Base-by-base conservation (phyloP, 495 filamentous ascomycete genomes). In the Penicillium goetzii region DNA sequence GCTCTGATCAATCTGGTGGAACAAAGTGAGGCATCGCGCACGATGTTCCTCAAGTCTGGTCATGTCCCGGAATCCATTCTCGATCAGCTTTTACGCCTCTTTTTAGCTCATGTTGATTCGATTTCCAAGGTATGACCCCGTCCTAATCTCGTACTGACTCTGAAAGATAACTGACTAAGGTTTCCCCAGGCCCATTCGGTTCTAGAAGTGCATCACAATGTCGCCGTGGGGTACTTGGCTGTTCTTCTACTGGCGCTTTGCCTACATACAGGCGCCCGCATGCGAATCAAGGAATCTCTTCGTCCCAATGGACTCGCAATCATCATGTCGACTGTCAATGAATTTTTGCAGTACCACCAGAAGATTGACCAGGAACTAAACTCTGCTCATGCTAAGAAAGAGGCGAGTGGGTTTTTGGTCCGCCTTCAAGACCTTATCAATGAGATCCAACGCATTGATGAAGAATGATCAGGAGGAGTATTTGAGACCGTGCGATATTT, bases 1-100 rank as follows among this genome's bases (percentile, higher is more conserved):
- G 86, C 90, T 57, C 85, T 97, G 71, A 96, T 95, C 69, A 99
- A 99, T 71, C 83, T 98, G 63, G 88, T 89, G 19, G 94, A 97
- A 68, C 87, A 89, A 66, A 90, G 86, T 57, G 79, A 87, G 36
- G 68, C 73, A 40, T 85, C 86, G 12, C 78, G 85, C 49, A 40
- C 55, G 21, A 67, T 78, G 23, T 75, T 85, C 53, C 53, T 83
- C 23, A 55, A 64, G 10, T 58, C 72, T 26, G 33, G 23, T n/a
- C 15, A 21, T 52, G 54, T 65, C 7, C 66, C 62, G 23, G 40
- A 71, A 36, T 64, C 74, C 28, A 73, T 78, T 17, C 71, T 86
- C 45, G 76, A 77, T 30, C 55, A 72, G 33, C 76, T 87, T 15
- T 51, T 86, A 30, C 60, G 73, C 19, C 70, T 83, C 40, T 85